Conservation (phyloP, 345 rosid genomes). For the Citrus medica region DNA sequence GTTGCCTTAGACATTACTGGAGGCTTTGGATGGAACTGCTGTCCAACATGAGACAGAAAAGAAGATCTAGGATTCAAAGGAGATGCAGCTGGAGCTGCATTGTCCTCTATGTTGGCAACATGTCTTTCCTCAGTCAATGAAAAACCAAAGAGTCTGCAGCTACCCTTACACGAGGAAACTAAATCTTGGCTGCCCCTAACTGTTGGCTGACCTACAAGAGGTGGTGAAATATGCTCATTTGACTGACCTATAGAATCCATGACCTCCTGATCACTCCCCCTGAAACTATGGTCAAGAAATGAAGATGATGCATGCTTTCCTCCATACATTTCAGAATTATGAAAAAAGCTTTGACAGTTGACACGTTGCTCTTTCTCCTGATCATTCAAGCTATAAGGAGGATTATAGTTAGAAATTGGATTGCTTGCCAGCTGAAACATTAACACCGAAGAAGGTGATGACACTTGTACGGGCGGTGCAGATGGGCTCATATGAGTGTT, state of each 20-base stretch:
- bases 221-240: constrained; percentile 21
- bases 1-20: constrained; percentile 33
- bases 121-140: constrained; percentile 65
- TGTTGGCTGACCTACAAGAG: constrained; percentile 24
- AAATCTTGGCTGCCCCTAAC: constrained; percentile 35
- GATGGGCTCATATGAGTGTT: constrained; percentile 33
- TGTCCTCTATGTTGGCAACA: constrained; percentile 27
- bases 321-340: constrained; percentile 16
- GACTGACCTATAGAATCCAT: constrained; percentile 16
- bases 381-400: constrained; percentile 15
- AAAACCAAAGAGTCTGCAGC: constrained; percentile 96
- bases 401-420: constrained; percentile 12
- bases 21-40: constrained; percentile 40
- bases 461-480: constrained; percentile 35
- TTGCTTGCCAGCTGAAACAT: constrained; percentile 50
- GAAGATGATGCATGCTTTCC: constrained; percentile 18
- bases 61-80: constrained; percentile 27
- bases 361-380: constrained; percentile 22
- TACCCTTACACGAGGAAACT: constrained; percentile 52
- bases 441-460: constrained; percentile 83
- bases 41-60: constrained; percentile 46
- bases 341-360: constrained; percentile 12
- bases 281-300: neutral
- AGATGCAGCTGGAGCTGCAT: constrained; percentile 23
- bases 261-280: constrained; percentile 18